Conservation (phyloP, 169 alveolate genomes). For the Plasmodium adleri region DNA sequence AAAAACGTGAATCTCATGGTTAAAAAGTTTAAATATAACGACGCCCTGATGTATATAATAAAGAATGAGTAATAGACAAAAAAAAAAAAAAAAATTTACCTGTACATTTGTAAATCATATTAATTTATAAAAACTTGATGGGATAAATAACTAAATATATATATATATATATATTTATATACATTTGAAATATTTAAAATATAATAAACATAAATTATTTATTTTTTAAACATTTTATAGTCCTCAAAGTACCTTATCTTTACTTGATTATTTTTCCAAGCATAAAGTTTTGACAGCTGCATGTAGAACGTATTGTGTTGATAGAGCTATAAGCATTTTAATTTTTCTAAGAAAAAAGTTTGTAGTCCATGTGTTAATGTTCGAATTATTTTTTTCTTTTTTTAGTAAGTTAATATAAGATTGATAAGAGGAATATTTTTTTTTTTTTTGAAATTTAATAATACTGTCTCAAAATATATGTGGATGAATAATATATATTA, state of each 20-base stretch:
- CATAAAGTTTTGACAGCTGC: constrained; percentile 47
- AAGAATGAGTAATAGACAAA: constrained; percentile 24
- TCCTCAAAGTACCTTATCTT: constrained; percentile 12
- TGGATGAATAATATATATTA: too few species aligned
- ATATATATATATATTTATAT: too few species aligned
- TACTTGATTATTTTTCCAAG: constrained; percentile 46
- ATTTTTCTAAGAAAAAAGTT: constrained; percentile 32
- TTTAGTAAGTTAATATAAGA: constrained; percentile 28
- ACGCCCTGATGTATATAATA: constrained; percentile 36
- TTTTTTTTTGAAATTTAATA: too few species aligned
- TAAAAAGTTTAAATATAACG: constrained; percentile 39
- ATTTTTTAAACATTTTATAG: constrained; percentile 13
- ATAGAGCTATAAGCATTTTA: constrained; percentile 24
- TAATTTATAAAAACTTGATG: too few species aligned
- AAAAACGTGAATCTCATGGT: background rate
- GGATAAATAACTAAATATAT: too few species aligned
- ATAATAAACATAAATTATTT: too few species aligned
- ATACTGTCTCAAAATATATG: too few species aligned
- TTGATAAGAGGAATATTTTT: too few species aligned
- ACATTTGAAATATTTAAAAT: too few species aligned
- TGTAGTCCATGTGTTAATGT: constrained; percentile 42
- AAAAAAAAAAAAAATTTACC: background rate
- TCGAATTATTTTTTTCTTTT: constrained; percentile 57
- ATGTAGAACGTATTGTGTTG: constrained; percentile 44
- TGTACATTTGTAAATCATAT: too few species aligned